Evolutionary conservation across 202 grass and related monocot genomes (phyloP), one percentile per base, ranked within the genome.

Genomic region (Thinopyrum obtusiflorum): DNA sequence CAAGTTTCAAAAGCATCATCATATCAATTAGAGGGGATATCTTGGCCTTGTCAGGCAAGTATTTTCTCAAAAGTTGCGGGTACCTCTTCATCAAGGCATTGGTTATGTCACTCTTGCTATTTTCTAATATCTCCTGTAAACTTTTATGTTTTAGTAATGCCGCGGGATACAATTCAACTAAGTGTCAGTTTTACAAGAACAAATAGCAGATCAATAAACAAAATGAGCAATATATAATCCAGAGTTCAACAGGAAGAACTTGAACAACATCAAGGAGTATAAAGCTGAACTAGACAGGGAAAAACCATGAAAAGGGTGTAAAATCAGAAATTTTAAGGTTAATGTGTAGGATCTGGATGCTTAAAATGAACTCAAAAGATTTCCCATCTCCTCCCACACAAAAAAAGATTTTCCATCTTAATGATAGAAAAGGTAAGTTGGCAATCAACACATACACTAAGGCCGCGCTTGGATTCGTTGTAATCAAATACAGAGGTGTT

Each of bases 31-130:
- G 86, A 70, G 91, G 88, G 2, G 91, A 98, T 79, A 98, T 84
- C 91, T 98, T 98, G 73, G 89, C 83, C 91, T 92, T 98, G 87
- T 98, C 97, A 75, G 93, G 74, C 82, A 96, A 92, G 61, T 89
- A 98, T 81, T 98, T 98, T 82, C 86, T 91, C 80, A 98, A 84
- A 83, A 98, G 89, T 14, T 91, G 91, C 6, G 97, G 97, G 84
- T 94, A 96, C 47, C 73, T 94, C 80, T 88, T 91, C 80, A 92
- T 83, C 86, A 98, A 80, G 15, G 97, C 97, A 91, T 12, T 71
- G 75, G 93, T 98, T 81, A 98, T 88, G 91, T 98, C 93, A 77
- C 89, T 86, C 82, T 80, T 96, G 85, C 77, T 98, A 76, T 88
- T 96, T 82, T 94, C 97, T 71, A 98, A 80, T 83, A 88, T 69